These are phyloP conservation scores for Erigeron canadensis DNA, from an alignment of 129 eudicot genomes.

Conservation along the genomic window DNA sequence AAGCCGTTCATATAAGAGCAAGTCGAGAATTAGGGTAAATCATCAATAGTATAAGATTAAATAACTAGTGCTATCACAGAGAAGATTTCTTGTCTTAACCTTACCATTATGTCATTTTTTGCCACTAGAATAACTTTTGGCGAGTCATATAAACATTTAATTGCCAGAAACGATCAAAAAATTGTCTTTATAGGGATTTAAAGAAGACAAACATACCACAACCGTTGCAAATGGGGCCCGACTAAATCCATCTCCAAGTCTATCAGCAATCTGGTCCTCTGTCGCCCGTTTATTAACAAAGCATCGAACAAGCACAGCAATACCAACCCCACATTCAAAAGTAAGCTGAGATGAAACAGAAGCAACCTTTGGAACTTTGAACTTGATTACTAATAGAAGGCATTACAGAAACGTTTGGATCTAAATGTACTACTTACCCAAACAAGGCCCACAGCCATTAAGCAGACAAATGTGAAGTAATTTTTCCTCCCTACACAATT, in stretches of 20 bases:
- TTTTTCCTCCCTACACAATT: slow-evolving; percentile 91
- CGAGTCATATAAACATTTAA: neutral
- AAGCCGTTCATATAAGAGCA: too few species aligned
- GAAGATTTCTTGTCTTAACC: too few species aligned
- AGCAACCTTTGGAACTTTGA: neutral
- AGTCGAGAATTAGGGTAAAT: neutral
- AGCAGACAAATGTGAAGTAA: slow-evolving; percentile 69
- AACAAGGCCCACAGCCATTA: slow-evolving; percentile 78
- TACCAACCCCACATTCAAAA: slow-evolving; percentile 74
- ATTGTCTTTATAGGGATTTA: neutral
- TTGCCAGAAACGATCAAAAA: neutral
- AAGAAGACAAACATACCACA: slow-evolving; percentile 57
- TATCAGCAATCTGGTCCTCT: slow-evolving; percentile 58
- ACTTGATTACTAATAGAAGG: neutral
- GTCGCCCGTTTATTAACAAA: slow-evolving; percentile 59
- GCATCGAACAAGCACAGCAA: slow-evolving; percentile 85
- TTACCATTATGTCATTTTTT: too few species aligned
- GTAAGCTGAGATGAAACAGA: slow-evolving; percentile 51
- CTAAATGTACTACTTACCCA: slow-evolving; percentile 54
- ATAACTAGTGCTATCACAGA: too few species aligned
- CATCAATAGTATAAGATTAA: too few species aligned
- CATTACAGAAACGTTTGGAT: neutral
- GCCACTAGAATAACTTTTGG: neutral
- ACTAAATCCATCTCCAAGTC: slow-evolving; percentile 88
- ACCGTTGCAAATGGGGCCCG: slow-evolving; percentile 81